Evolutionary conservation across 129 eudicot genomes (phyloP).

Genomic region (Pittosporum tobira): DNA sequence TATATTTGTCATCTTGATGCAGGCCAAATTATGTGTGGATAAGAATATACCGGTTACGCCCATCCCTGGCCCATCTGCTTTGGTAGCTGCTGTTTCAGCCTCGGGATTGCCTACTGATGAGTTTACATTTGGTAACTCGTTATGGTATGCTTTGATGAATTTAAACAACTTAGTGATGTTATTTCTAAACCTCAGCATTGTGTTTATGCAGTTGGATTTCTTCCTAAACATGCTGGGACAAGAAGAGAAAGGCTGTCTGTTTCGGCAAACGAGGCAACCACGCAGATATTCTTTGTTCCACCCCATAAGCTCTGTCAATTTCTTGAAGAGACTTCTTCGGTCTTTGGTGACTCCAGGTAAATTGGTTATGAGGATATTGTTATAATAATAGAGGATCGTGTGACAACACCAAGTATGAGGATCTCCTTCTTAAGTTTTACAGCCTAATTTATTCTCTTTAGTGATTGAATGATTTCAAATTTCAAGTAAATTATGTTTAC

Average conservation of each 20-base stretch:
- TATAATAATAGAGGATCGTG: background rate
- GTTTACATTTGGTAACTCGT: constrained; percentile 73
- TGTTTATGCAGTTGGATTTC: constrained; percentile 78
- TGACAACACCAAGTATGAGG: background rate
- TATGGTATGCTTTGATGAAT: background rate
- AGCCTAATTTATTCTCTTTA: background rate
- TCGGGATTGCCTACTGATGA: constrained; percentile 82
- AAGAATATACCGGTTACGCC: constrained; percentile 62
- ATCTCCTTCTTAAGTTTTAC: background rate
- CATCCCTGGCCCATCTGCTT: constrained; percentile 90
- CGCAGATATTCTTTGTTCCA: constrained; percentile 88
- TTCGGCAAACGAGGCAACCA: constrained; percentile 57
- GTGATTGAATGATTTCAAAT: too few species aligned
- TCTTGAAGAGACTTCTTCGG: constrained; percentile 65
- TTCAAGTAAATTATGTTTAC: too few species aligned
- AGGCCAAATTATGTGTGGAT: constrained; percentile 68
- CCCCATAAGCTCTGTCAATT: constrained; percentile 83
- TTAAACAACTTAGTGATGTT: background rate
- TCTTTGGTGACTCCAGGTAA: constrained; percentile 75
- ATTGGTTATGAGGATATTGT: background rate
- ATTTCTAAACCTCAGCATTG: constrained; percentile 7
- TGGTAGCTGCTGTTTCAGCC: constrained; percentile 83
- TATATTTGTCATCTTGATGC: constrained; percentile 15
- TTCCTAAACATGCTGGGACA: constrained; percentile 61
- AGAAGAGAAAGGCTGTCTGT: constrained; percentile 66